Percentiles rank a stretch among this genome's conserved stretches.
Evolutionary conservation across 2,329 filamentous ascomycete species (phyloP).

Genomic region (Albophoma yamanashiensis): DNA sequence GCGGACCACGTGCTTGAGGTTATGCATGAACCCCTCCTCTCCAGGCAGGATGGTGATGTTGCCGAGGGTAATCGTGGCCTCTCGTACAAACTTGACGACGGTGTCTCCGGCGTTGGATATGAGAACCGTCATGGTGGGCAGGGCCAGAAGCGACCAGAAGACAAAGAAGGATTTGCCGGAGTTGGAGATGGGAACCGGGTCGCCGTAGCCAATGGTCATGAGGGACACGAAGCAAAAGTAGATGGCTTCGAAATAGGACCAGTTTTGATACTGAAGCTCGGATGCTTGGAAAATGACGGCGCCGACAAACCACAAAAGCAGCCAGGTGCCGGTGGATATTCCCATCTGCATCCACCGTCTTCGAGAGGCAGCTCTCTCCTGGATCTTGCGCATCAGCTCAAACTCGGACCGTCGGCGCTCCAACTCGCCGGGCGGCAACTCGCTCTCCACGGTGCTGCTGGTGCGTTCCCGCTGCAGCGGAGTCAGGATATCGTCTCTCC

Average conservation of each 20-base stretch:
- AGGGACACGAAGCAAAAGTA: slow-evolving; percentile 82
- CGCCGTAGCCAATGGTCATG: slow-evolving; percentile 81
- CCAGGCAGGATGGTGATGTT: slow-evolving; percentile 51
- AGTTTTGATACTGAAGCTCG: slow-evolving; percentile 42
- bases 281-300: slow-evolving; percentile 58
- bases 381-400: slow-evolving; percentile 71
- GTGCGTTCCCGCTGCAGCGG: slow-evolving; percentile 27
- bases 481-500: slow-evolving; percentile 35
- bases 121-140: slow-evolving; percentile 81
- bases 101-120: slow-evolving; percentile 80
- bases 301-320: slow-evolving; percentile 69
- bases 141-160: slow-evolving; percentile 79
- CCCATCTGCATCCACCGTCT: slow-evolving; percentile 66
- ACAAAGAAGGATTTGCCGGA: slow-evolving; percentile 79
- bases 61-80: slow-evolving; percentile 44
- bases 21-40: slow-evolving; percentile 35
- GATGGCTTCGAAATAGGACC: slow-evolving; percentile 70
- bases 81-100: slow-evolving; percentile 52
- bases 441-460: slow-evolving; percentile 3
- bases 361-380: slow-evolving; percentile 50
- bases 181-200: slow-evolving; percentile 66
- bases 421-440: slow-evolving; percentile 28
- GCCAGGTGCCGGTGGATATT: slow-evolving; percentile 57
- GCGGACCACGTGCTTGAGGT: slow-evolving; percentile 31
- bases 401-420: slow-evolving; percentile 62